Conservation (phyloP, 129 eudicot species). For the Flaveria sonorensis region DNA sequence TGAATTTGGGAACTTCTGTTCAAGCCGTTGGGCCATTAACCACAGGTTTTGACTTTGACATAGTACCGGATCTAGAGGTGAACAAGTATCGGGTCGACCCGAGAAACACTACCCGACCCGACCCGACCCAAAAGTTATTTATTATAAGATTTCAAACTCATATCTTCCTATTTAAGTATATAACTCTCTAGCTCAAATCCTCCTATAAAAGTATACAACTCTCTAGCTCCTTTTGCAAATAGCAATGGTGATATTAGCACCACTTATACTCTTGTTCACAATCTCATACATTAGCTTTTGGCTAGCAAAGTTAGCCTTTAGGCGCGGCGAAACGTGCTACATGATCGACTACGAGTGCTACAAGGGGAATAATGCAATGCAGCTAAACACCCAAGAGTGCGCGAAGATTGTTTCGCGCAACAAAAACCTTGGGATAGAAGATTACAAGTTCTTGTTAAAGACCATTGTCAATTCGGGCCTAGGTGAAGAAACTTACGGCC, state of each 20-base stretch:
- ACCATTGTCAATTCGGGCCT: slow-evolving; percentile 63
- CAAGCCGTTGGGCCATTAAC: no score
- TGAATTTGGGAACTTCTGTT: no score
- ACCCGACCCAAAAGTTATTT: no score
- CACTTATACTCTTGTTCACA: slow-evolving; percentile 28
- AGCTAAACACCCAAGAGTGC: slow-evolving; percentile 40
- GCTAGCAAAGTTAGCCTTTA: slow-evolving; percentile 20
- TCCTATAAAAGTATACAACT: not conserved
- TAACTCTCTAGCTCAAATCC: no score
- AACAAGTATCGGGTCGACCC: no score
- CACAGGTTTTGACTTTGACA: no score
- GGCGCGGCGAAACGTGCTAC: slow-evolving; percentile 46
- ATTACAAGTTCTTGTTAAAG: slow-evolving; percentile 51
- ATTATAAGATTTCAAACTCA: no score
- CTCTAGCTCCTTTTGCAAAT: slow-evolving; percentile 15
- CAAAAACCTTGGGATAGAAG: slow-evolving; percentile 52
- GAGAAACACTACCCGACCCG: no score
- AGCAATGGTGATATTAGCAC: slow-evolving; percentile 33
- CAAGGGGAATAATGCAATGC: slow-evolving; percentile 50
- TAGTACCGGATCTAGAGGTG: no score
- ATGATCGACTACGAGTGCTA: slow-evolving; percentile 66
- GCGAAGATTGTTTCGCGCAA: slow-evolving; percentile 51
- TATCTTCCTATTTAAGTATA: no score
- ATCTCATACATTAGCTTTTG: slow-evolving; percentile 29
- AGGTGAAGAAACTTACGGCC: slow-evolving; percentile 63